A percentile compares a stretch with the other conserved stretches of the same genome.
Conservation (phyloP, 140 eudicot species). For the Bidens hawaiensis region DNA sequence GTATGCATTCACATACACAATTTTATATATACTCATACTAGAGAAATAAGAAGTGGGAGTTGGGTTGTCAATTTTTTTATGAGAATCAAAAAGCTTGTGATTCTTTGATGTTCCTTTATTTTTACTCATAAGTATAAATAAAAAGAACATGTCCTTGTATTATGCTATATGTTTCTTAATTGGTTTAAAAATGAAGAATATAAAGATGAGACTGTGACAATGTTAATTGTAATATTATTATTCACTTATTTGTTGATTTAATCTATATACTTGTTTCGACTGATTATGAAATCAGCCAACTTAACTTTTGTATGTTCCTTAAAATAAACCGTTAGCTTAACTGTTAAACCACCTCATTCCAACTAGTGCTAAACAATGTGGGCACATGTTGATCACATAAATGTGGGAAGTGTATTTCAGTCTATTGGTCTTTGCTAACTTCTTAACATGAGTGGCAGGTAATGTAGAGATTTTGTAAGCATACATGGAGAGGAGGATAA, state of each 20-base stretch:
- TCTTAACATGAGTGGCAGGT: not conserved
- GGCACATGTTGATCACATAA: not conserved
- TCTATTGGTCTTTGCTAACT: constrained; percentile 1
- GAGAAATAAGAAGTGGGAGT: no score
- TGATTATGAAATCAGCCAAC: no score
- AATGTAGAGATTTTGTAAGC: not conserved
- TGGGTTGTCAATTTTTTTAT: constrained; percentile 24
- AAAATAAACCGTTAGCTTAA: not conserved
- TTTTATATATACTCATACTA: no score
- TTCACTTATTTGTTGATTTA: not conserved
- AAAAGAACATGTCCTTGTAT: not conserved
- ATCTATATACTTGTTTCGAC: no score
- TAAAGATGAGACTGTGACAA: no score
- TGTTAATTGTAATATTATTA: no score
- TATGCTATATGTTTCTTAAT: not conserved
- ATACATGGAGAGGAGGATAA: constrained; percentile 12
- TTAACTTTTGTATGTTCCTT: not conserved
- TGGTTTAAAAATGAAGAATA: no score
- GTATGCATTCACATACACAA: no score
- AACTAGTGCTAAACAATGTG: constrained; percentile 2
- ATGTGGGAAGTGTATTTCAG: not conserved
- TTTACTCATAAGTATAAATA: constrained; percentile 5
- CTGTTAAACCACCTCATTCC: not conserved
- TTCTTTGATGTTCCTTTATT: constrained; percentile 14
- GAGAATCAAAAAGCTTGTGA: constrained; percentile 25